phyloP scores from a whole-genome alignment of 495 filamentous ascomycete species.

The Penicillium odoratum region DNA sequence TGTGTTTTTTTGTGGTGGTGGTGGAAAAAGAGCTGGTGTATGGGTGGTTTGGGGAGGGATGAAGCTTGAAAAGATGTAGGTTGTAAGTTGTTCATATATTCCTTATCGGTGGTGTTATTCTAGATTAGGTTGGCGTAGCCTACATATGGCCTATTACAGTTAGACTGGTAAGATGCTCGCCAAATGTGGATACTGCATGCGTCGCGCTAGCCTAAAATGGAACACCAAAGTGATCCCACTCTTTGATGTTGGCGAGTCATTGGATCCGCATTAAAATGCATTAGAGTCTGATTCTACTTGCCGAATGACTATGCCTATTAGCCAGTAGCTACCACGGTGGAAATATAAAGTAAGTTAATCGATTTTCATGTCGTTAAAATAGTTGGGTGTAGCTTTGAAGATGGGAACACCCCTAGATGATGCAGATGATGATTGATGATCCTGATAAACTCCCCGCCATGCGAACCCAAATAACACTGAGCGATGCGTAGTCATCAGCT shows the following conservation, averaged over 20 bases:
- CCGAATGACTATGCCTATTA: too few relatives aligned
- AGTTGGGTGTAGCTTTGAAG: too few relatives aligned
- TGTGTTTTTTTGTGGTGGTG: background rate
- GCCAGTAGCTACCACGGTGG: too few relatives aligned
- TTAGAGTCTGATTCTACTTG: too few relatives aligned
- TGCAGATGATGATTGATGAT: background rate
- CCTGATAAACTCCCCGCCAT: background rate
- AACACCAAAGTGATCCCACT: background rate
- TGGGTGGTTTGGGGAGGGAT: too few relatives aligned
- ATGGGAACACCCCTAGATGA: background rate
- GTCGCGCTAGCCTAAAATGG: background rate
- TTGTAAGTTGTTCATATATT: background rate
- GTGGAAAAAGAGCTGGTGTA: background rate
- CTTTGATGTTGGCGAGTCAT: background rate
- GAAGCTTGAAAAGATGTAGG: background rate
- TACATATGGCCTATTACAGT: background rate
- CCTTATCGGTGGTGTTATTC: background rate
- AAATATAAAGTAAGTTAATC: too few relatives aligned
- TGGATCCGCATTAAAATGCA: too few relatives aligned
- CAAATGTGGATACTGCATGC: background rate
- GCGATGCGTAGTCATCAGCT: background rate
- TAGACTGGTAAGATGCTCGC: background rate
- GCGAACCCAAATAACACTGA: background rate
- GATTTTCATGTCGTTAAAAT: too few relatives aligned
- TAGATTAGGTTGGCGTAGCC: conserved; percentile 8